phyloP scores from a whole-genome alignment of 2,329 filamentous ascomycete genomes.

The Xylariaceae sp. region DNA sequence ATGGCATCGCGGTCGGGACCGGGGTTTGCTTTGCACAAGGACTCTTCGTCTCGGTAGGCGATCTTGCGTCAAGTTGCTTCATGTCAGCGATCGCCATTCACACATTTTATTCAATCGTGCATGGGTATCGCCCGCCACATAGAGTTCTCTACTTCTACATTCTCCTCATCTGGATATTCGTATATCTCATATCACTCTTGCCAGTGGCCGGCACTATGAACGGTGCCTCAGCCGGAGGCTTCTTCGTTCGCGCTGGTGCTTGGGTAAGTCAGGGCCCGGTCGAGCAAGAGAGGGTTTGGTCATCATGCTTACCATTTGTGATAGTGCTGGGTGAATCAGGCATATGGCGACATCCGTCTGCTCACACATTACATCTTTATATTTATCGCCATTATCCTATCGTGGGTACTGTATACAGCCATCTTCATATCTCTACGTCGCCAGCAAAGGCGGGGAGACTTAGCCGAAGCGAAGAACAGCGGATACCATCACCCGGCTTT shows the following conservation, averaged over 20 bases:
- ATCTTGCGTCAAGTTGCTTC: conserved; percentile 71
- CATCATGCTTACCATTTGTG: conserved; percentile 7
- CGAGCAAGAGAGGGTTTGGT: not conserved
- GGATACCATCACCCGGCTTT: conserved; percentile 55
- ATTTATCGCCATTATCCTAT: conserved; percentile 49
- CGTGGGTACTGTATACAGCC: conserved; percentile 46
- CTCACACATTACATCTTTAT: conserved; percentile 70
- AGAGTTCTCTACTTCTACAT: conserved; percentile 58
- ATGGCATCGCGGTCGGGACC: conserved; percentile 61
- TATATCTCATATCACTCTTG: conserved; percentile 62
- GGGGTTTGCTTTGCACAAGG: conserved; percentile 68
- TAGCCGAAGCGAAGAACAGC: conserved; percentile 5
- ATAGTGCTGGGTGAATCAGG: conserved; percentile 67
- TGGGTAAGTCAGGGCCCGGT: conserved; percentile 55
- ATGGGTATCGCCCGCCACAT: conserved; percentile 58
- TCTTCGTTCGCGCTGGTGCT: conserved; percentile 70
- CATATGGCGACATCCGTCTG: conserved; percentile 60
- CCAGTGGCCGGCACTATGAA: conserved; percentile 54
- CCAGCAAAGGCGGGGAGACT: conserved; percentile 26
- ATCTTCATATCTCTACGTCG: conserved; percentile 46
- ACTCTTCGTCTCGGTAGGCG: conserved; percentile 72
- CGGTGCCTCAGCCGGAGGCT: conserved; percentile 49
- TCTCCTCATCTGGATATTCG: conserved; percentile 61
- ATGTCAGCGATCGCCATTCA: conserved; percentile 71
- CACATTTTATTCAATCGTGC: conserved; percentile 69